Evolutionary conservation across 805 yeast species (phyloP).

Genomic region (Teunomyces cretensis): DNA sequence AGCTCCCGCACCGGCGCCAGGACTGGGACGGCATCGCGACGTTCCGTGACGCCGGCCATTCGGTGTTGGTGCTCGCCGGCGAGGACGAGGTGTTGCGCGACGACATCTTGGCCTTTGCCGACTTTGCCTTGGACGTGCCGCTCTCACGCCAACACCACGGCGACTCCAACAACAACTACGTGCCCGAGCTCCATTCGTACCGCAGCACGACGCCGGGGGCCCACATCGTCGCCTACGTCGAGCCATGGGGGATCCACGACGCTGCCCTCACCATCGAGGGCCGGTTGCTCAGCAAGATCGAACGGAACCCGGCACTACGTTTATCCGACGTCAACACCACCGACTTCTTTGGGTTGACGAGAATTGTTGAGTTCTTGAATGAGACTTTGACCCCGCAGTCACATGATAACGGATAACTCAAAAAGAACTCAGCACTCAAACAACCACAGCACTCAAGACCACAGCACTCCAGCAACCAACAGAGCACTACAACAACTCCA

Average conservation of each 20-base stretch:
- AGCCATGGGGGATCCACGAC: slow-evolving; percentile 42
- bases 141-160: slow-evolving; percentile 23
- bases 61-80: slow-evolving; percentile 34
- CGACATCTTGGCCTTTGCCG: slow-evolving; percentile 36
- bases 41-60: slow-evolving; percentile 22
- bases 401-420: too few species aligned
- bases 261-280: slow-evolving; percentile 26
- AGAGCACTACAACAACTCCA: too few species aligned
- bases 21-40: slow-evolving; percentile 37
- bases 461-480: too few species aligned
- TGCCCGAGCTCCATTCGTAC: slow-evolving; percentile 20
- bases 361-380: slow-evolving; percentile 25
- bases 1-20: slow-evolving; percentile 16
- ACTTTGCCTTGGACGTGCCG: slow-evolving; percentile 31
- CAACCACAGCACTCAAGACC: too few species aligned
- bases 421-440: too few species aligned
- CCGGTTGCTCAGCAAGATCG: slow-evolving; percentile 15
- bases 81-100: slow-evolving; percentile 45
- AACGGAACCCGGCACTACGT: slow-evolving; percentile 3
- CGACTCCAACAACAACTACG: slow-evolving; percentile 19
- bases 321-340: slow-evolving; percentile 9
- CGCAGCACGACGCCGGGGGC: slow-evolving; percentile 17
- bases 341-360: slow-evolving; percentile 22
- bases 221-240: slow-evolving; percentile 21
- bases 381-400: slow-evolving; percentile 5